Evolutionary conservation across 768 basidiomycete genomes (phyloP).

Genomic region (Pisolithus sp.): DNA sequence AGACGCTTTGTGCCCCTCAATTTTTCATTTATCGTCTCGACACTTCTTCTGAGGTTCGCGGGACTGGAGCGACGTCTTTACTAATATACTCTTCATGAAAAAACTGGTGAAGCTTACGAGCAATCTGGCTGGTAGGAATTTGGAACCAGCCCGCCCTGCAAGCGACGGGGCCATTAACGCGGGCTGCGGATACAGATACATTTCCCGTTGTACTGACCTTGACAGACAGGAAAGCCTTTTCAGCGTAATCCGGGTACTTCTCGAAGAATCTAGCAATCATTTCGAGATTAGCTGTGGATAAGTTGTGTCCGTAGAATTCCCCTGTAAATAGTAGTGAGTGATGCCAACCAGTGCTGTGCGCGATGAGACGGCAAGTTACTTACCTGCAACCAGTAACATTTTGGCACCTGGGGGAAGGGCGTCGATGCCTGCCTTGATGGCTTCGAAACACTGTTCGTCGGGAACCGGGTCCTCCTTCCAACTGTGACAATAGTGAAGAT

Average conservation of each 20-base stretch:
- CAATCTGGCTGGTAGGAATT: constrained; percentile 11
- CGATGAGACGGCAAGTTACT: neutral
- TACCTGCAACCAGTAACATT: constrained; percentile 47
- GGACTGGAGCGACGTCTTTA: constrained; percentile 16
- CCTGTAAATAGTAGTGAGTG: constrained; percentile 25
- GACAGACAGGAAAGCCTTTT: constrained; percentile 31
- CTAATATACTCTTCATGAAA: constrained; percentile 18
- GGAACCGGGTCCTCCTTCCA: constrained; percentile 41
- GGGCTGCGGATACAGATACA: neutral
- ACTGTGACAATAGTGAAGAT: constrained; percentile 11
- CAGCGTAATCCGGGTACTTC: constrained; percentile 31
- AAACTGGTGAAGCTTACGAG: constrained; percentile 20
- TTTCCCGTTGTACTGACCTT: constrained; percentile 13
- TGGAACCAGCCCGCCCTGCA: constrained; percentile 17
- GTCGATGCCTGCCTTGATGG: constrained; percentile 49
- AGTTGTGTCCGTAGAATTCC: constrained; percentile 51
- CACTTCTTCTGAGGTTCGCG: constrained; percentile 43
- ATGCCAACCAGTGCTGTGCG: neutral
- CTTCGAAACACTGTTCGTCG: constrained; percentile 56
- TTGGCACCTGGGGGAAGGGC: constrained; percentile 38
- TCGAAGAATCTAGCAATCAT: constrained; percentile 45
- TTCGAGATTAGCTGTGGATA: constrained; percentile 39
- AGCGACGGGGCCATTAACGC: neutral
- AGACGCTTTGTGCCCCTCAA: constrained; percentile 48
- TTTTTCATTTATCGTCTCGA: constrained; percentile 37